Evolutionary conservation across 2,329 filamentous ascomycete genomes (phyloP), one percentile per base, ranked within the genome.

Genomic region (Cercospora canescens): DNA sequence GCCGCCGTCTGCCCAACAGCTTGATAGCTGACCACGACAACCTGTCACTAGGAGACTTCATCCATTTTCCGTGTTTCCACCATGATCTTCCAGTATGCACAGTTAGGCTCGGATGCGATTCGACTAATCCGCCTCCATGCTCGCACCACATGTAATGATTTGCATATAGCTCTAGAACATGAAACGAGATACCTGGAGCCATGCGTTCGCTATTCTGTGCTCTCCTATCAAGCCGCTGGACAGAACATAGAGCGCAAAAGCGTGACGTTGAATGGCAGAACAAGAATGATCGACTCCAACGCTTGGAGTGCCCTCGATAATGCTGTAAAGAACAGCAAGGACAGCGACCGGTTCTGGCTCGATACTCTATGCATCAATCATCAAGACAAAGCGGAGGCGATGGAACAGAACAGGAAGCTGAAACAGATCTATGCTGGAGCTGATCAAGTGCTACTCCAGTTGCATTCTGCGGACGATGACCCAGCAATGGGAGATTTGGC

Each of bases 11-110:
- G 45, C 45, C 45, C 24, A 50, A 26, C 45, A 35, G 32, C 45
- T 50, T 28, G 8, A 24, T 24, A 28, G 12, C 21, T 7, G 26
- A 8, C 28, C 24, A 6, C 14, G 28, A 50, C n/a, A 30, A 50
- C 24, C 45, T 28, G n/a, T n/a, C 9, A 28, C 21, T 50, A 8
- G 24, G 24, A 16, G 9, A 28, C 45, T 14, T 50, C 45, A 50
- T 50, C 45, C n/a, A 24, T 9, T 14, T 6, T n/a, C 21, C 16
- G 24, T 14, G 12, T 28, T 16, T 2, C 7, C 5, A 56, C 21
- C n/a, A 67, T 67, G 66, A 34, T 68, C n/a, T 68, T 68, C 41
- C 66, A 68, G 34, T 68, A 66, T 39, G 62, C 66, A 7, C 58
- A 68, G 28, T 61, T 68, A 21, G 39, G 56, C 56, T n/a, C 48